Conservation (phyloP, 2,329 filamentous ascomycete species). For the Fusarium redolens region DNA sequence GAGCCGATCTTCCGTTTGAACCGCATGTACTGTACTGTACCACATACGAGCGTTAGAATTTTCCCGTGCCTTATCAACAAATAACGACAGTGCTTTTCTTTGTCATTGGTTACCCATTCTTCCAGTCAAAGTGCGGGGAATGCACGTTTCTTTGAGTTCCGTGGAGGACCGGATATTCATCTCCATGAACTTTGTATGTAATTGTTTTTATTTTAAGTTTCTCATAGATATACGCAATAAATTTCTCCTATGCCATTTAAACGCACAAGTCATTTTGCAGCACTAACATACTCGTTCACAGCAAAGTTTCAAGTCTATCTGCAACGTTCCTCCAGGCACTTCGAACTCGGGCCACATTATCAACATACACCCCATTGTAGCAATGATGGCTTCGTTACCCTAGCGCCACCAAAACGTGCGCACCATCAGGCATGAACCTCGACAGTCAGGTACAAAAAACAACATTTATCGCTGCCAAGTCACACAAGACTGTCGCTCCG, state of each 20-base stretch:
- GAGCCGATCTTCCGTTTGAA: conserved; percentile 1
- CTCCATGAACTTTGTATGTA: neutral
- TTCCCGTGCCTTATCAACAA: neutral
- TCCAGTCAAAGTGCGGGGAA: conserved; percentile 28
- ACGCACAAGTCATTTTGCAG: neutral
- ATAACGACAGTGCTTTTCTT: neutral
- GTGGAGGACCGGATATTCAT: conserved; percentile 14
- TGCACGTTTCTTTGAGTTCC: conserved; percentile 14
- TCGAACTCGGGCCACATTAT: conserved; percentile 17
- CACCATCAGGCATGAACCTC: neutral
- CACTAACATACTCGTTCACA: neutral
- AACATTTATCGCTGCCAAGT: neutral
- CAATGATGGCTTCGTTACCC: conserved; percentile 7
- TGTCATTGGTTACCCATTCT: conserved; percentile 15
- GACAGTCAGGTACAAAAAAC: conserved; percentile 8
- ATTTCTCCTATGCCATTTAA: neutral
- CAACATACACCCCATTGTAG: conserved; percentile 10
- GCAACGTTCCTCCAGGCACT: neutral
- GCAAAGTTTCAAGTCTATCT: neutral
- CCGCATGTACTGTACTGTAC: neutral
- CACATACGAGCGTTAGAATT: conserved; percentile 13
- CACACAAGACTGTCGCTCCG: neutral
- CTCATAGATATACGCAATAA: neutral
- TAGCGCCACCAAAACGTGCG: conserved; percentile 9
- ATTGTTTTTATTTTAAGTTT: neutral